Conservation (phyloP, 2,329 filamentous ascomycete genomes). For the Pyrenophora graminea region DNA sequence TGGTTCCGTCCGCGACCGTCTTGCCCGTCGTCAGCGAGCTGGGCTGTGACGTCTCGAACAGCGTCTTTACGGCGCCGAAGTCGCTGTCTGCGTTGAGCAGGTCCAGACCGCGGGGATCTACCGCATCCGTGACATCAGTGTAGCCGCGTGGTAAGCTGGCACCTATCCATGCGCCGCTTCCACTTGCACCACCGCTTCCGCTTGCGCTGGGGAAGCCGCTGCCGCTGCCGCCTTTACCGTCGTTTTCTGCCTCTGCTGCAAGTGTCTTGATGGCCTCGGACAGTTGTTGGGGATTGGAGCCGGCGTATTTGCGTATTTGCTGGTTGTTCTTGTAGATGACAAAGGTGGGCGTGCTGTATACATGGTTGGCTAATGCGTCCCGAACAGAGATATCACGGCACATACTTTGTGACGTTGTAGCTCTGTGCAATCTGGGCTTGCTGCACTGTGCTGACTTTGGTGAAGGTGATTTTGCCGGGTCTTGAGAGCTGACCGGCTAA, state of each 20-base stretch:
- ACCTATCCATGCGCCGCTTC: slow-evolving; percentile 68
- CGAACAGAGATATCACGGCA: slow-evolving; percentile 6
- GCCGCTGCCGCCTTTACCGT: slow-evolving; percentile 48
- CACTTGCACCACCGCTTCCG: slow-evolving; percentile 31
- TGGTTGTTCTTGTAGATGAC: slow-evolving; percentile 74
- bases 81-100: slow-evolving; percentile 84
- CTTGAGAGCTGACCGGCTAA: slow-evolving; percentile 73
- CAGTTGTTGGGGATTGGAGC: slow-evolving; percentile 73
- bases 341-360: slow-evolving; percentile 78
- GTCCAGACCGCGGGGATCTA: slow-evolving; percentile 80
- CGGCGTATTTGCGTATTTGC: slow-evolving; percentile 69
- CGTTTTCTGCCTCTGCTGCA: slow-evolving; percentile 63
- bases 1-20: slow-evolving; percentile 56
- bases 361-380: slow-evolving; percentile 14
- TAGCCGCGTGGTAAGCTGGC: slow-evolving; percentile 79
- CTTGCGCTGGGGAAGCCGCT: slow-evolving; percentile 50
- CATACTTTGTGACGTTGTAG: slow-evolving; percentile 72
- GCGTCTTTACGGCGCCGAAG: slow-evolving; percentile 70
- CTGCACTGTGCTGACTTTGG: slow-evolving; percentile 81
- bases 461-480: slow-evolving; percentile 76
- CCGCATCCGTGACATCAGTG: slow-evolving; percentile 77
- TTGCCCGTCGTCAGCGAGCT: slow-evolving; percentile 59
- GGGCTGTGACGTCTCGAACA: slow-evolving; percentile 74
- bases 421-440: slow-evolving; percentile 73
- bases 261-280: slow-evolving; percentile 73